Conservation (phyloP, 1,284 basidiomycete species). For the Pseudozyma sp. region DNA sequence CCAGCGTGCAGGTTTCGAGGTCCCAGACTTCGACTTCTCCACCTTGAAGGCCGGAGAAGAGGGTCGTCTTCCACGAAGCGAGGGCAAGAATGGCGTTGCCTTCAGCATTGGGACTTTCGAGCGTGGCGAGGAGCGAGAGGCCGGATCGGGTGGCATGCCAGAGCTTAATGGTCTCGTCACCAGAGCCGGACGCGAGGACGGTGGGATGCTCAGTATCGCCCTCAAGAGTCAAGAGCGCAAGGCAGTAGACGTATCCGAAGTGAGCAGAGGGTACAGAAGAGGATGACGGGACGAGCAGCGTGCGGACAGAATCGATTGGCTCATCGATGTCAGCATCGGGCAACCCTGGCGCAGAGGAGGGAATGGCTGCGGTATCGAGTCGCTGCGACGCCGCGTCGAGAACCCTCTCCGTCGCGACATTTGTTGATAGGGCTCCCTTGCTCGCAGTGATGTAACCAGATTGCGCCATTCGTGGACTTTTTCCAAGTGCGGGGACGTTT, state of each 20-base stretch:
- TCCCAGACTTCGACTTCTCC: conserved; percentile 91
- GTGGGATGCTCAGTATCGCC: conserved; percentile 32
- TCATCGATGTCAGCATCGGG: background rate
- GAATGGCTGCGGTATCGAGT: conserved; percentile 24
- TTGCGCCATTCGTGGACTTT: background rate
- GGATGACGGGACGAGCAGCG: conserved; percentile 33
- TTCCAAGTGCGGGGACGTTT: background rate
- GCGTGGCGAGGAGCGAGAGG: conserved; percentile 73
- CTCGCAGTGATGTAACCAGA: background rate
- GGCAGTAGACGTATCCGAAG: conserved; percentile 92
- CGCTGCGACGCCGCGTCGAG: conserved; percentile 29
- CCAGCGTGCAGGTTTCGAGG: conserved; percentile 84
- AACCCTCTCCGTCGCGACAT: conserved; percentile 26
- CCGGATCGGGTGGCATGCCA: conserved; percentile 75
- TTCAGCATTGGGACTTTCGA: conserved; percentile 69
- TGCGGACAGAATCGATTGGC: conserved; percentile 14
- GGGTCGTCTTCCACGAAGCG: conserved; percentile 78
- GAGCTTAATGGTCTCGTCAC: conserved; percentile 90
- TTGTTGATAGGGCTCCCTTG: conserved; percentile 14
- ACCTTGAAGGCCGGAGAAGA: conserved; percentile 92
- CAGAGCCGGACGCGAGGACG: conserved; percentile 70
- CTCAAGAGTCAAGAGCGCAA: conserved; percentile 74
- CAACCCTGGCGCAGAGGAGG: background rate
- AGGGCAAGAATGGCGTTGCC: conserved; percentile 79
- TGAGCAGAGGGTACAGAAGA: conserved; percentile 78